Evolutionary conservation across 2,329 filamentous ascomycete species (phyloP), one percentile per base, ranked within the genome.

Genomic region (Trichoderma pleuroti): DNA sequence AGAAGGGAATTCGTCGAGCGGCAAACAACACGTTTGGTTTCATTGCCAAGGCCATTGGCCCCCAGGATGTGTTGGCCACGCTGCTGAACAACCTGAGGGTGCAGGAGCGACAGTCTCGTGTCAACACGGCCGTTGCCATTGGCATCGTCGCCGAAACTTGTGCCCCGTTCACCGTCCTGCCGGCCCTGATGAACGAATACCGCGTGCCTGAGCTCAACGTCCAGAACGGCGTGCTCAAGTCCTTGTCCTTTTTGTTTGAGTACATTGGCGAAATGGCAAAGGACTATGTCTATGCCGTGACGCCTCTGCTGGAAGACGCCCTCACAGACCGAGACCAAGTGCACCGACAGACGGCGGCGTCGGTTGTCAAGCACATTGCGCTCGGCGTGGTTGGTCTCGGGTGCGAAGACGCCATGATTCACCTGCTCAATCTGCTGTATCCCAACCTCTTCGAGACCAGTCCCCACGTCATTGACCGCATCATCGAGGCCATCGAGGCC

Each of bases 251-350:
- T 87, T 86, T 99, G 72, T 99, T 98, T 78, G 96, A 99, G 79
- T 99, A 99, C 82, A 99, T 99, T 80, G 96, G 96, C 73, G 96
- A 99, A 82, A 98, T 99, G 96, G 93, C 94, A 74, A 99, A 98
- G 83, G 96, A 99, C 82, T 99, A 99, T 80, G 96, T 99, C 78
- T 99, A 99, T 78, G 96, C 97, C 21, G 94, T 99, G 39, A 98
- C 94, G 2, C 96, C 96, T 8, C 86, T 99, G 11, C 90, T 99
- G 2, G 96, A 99, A 79, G 96, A 99, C 79, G 96, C 97, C 3
- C 90, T 99, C 72, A 98, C 98, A 81, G 96, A 99, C 81, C 91
- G 96, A 72, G 96, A 99, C 80, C 96, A 99, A 83, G 96, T 99
- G 1, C 96, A 99, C 83, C 91, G 96, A 32, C 96, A 99, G 81